Evolutionary conservation across 106 monocot species (phyloP).

Genomic region (Dendrobium huoshanense): DNA sequence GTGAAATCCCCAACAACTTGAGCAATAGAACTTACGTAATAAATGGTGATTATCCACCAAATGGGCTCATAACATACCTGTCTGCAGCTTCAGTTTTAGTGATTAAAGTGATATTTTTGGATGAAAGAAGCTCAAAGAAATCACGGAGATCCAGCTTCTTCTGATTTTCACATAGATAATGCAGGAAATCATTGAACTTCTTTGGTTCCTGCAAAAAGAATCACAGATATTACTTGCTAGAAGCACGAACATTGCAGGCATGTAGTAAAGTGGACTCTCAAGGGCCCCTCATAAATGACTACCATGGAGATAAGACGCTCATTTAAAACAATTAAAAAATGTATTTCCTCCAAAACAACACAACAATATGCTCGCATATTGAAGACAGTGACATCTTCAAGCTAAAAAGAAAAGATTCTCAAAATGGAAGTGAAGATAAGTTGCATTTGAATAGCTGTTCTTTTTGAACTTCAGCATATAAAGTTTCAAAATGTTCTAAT

Average conservation of each 20-base stretch:
- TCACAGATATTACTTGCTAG: neutral
- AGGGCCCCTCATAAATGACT: neutral
- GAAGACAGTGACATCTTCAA: neutral
- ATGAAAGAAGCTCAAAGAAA: constrained; percentile 54
- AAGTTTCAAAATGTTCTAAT: neutral
- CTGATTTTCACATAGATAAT: constrained; percentile 41
- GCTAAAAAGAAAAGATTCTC: neutral
- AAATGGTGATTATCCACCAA: neutral
- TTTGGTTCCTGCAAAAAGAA: constrained; percentile 51
- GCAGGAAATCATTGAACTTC: constrained; percentile 64
- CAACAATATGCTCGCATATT: neutral
- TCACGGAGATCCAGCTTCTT: constrained; percentile 42
- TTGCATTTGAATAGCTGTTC: neutral
- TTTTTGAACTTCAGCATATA: neutral
- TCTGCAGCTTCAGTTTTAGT: constrained; percentile 75
- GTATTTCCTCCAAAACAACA: neutral
- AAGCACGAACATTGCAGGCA: neutral
- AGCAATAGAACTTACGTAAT: too few species aligned
- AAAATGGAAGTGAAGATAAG: neutral
- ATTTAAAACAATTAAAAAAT: neutral
- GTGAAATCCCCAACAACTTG: too few species aligned
- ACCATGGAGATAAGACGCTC: too few species aligned
- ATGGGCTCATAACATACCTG: constrained; percentile 39
- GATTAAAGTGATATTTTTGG: constrained; percentile 60
- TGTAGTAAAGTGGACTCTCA: neutral